Percentiles rank a stretch among this genome's conserved stretches.
These are phyloP conservation scores for Solanum appendiculatum DNA, from an alignment of 257 asterid genomes.

Conservation along the genomic window DNA sequence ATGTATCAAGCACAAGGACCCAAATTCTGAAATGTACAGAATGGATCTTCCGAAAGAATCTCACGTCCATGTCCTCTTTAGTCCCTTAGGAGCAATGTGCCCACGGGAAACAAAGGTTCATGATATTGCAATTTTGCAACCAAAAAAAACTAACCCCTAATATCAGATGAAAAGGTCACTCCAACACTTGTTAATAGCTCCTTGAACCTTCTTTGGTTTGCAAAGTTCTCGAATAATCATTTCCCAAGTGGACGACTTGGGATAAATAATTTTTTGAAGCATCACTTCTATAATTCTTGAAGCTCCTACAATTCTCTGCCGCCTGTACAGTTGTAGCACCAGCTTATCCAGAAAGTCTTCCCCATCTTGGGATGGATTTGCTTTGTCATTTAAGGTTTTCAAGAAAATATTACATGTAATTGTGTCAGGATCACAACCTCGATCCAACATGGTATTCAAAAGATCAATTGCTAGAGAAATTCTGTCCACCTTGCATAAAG, in stretches of 20 bases:
- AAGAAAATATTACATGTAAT: slow-evolving; percentile 72
- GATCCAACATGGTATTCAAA: slow-evolving; percentile 62
- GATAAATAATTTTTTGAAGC: slow-evolving; percentile 66
- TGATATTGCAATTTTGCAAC: background rate
- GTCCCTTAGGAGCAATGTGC: background rate
- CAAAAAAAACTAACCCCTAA: slow-evolving; percentile 6
- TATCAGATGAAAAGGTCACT: slow-evolving; percentile 42
- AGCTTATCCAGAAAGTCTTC: slow-evolving; percentile 75
- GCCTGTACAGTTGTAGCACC: slow-evolving; percentile 52
- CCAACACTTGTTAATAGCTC: slow-evolving; percentile 75
- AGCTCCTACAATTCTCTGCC: slow-evolving; percentile 56
- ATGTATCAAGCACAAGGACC: background rate
- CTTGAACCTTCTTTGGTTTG: slow-evolving; percentile 52
- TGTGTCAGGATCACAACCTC: slow-evolving; percentile 74
- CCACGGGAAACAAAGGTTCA: background rate
- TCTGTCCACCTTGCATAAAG: slow-evolving; percentile 61
- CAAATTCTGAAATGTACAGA: background rate
- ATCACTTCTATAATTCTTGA: slow-evolving; percentile 58
- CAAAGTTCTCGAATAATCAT: slow-evolving; percentile 54
- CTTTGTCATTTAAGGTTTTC: slow-evolving; percentile 44
- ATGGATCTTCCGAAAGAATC: background rate
- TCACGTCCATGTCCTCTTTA: background rate
- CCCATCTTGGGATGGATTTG: slow-evolving; percentile 47
- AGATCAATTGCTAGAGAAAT: slow-evolving; percentile 64
- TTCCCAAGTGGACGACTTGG: slow-evolving; percentile 71